phyloP scores from a whole-genome alignment of 2,329 filamentous ascomycete genomes.

The Colletotrichum sp. region DNA sequence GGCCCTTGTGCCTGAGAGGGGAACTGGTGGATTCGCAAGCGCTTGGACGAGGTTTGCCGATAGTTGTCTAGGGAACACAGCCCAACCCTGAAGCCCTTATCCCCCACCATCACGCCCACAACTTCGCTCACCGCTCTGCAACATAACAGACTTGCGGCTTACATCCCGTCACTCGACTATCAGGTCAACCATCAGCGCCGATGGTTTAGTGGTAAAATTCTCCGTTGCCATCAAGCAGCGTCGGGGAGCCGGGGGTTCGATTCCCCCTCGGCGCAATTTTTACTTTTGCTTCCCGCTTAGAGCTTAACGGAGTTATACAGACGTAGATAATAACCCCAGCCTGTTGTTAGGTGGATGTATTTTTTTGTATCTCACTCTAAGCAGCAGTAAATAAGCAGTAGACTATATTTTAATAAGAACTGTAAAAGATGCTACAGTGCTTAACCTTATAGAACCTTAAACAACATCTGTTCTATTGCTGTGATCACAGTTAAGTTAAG shows the following conservation, averaged over 20 bases:
- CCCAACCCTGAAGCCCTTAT: conserved; percentile 5
- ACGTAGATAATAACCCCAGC: background rate
- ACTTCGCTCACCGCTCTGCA: background rate
- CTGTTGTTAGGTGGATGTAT: background rate
- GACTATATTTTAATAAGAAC: background rate
- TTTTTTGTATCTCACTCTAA: background rate
- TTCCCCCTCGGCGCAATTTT: conserved; percentile 18
- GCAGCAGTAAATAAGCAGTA: background rate
- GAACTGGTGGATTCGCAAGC: background rate
- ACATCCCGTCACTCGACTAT: fast-evolving
- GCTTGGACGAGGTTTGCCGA: background rate
- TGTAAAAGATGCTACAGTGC: background rate
- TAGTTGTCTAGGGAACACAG: background rate
- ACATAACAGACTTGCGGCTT: background rate
- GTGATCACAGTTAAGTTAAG: background rate
- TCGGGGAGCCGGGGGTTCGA: conserved; percentile 21
- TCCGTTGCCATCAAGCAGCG: conserved; percentile 19
- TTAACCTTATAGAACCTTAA: background rate
- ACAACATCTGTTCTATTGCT: background rate
- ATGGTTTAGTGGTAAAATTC: conserved; percentile 23
- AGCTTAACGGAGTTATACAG: background rate
- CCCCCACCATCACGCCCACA: background rate
- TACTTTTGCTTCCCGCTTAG: background rate
- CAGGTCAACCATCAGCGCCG: background rate
- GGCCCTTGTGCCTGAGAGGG: background rate